A percentile compares a stretch with the other conserved stretches of the same genome.
These are phyloP conservation scores for Salinomyces thailandicus DNA, from an alignment of 2,329 filamentous ascomycete genomes.

Conservation along the genomic window DNA sequence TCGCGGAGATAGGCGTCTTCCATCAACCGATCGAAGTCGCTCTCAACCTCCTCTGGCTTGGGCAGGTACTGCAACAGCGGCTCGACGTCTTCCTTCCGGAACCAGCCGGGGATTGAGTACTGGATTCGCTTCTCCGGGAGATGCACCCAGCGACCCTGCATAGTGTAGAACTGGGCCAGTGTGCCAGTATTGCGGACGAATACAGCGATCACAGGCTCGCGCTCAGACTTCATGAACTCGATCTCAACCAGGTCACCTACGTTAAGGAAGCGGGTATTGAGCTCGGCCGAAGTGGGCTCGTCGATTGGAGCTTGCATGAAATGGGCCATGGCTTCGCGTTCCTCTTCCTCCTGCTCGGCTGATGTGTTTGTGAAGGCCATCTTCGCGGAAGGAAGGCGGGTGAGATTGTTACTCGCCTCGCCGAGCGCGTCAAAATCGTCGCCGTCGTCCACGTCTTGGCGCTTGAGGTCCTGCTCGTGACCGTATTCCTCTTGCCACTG, in stretches of 20 bases:
- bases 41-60: constrained; percentile 24
- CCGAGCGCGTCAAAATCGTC: constrained; percentile 1
- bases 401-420: constrained; percentile 18
- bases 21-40: constrained; percentile 17
- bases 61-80: constrained; percentile 44
- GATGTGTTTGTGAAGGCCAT: constrained; percentile 9
- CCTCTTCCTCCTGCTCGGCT: constrained; percentile 16
- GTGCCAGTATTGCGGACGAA: constrained; percentile 30
- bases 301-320: constrained; percentile 11
- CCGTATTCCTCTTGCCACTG: constrained; percentile 36
- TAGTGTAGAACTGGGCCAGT: constrained; percentile 39
- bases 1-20: constrained; percentile 29
- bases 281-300: constrained; percentile 26
- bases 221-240: constrained; percentile 20
- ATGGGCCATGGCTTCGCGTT: constrained; percentile 13
- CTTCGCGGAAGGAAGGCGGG: constrained; percentile 21
- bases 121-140: constrained; percentile 29
- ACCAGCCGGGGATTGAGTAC: constrained; percentile 41
- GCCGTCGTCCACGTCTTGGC: constrained; percentile 8
- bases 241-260: constrained; percentile 43
- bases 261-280: constrained; percentile 29
- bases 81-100: constrained; percentile 35
- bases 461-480: constrained; percentile 6
- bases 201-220: constrained; percentile 38
- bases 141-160: constrained; percentile 41